These are phyloP conservation scores for Westerdykella sp. DNA, from an alignment of 2,329 filamentous ascomycete genomes.

Conservation along the genomic window DNA sequence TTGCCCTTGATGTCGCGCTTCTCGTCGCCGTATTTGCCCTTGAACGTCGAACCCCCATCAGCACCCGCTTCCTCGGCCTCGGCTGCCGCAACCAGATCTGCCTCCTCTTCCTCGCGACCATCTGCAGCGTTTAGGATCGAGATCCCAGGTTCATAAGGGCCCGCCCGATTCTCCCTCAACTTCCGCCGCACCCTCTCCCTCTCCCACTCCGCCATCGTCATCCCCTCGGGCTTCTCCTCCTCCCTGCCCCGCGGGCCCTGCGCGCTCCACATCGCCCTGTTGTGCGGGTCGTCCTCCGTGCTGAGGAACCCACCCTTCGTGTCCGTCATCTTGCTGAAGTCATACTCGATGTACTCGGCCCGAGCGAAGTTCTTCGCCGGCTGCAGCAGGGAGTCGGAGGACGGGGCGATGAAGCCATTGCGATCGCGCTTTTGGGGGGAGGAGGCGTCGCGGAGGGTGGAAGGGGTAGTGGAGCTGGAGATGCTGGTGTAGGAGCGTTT, in stretches of 20 bases:
- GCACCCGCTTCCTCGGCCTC: conserved; percentile 38
- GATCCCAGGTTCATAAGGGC: conserved; percentile 84
- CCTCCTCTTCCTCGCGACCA: conserved; percentile 26
- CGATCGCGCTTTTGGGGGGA: conserved; percentile 36
- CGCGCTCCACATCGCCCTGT: conserved; percentile 57
- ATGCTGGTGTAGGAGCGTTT: conserved; percentile 68
- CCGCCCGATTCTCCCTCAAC: conserved; percentile 65
- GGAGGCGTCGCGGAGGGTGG: conserved; percentile 63
- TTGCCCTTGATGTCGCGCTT: conserved; percentile 52
- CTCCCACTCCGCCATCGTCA: conserved; percentile 92
- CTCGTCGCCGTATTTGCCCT: conserved; percentile 30
- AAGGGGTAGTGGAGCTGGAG: conserved; percentile 47
- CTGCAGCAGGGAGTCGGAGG: conserved; percentile 52
- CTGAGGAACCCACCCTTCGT: conserved; percentile 94
- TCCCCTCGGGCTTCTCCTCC: conserved; percentile 71
- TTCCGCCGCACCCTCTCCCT: conserved; percentile 67
- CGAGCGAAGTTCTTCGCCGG: conserved; percentile 85
- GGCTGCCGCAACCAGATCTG: conserved; percentile 25
- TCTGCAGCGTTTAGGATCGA: conserved; percentile 57
- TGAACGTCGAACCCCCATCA: conserved; percentile 10
- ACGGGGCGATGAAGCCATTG: conserved; percentile 31
- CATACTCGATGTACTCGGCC: conserved; percentile 78
- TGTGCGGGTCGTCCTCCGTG: conserved; percentile 85
- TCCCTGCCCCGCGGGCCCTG: conserved; percentile 20
- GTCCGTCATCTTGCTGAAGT: conserved; percentile 96